Conservation (phyloP, 768 basidiomycete species). For the Rhizopogon vinicolor region DNA sequence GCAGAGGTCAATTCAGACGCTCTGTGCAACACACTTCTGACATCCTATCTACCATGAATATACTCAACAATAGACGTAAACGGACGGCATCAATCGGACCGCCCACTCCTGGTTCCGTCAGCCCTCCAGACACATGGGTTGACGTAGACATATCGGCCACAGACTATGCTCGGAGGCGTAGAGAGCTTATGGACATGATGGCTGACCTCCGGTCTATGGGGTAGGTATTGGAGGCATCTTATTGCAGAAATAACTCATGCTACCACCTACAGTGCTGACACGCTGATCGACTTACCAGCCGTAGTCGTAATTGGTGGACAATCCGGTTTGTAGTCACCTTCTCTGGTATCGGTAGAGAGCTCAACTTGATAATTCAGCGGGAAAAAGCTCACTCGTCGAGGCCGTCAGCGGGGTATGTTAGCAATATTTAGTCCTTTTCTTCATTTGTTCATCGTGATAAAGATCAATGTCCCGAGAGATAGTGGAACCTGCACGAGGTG, state of each 20-base stretch:
- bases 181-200: conserved; percentile 34
- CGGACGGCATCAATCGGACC: neutral
- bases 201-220: conserved; percentile 37
- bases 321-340: no score
- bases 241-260: neutral
- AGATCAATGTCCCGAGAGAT: conserved; percentile 61
- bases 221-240: conserved; percentile 14
- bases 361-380: conserved; percentile 31
- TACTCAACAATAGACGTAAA: neutral
- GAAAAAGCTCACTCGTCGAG: conserved; percentile 58
- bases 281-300: conserved; percentile 41
- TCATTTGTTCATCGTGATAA: neutral
- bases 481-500: conserved; percentile 58
- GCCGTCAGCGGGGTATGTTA: conserved; percentile 48
- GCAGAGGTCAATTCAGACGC: neutral
- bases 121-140: conserved; percentile 7
- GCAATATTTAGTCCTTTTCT: neutral
- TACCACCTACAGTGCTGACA: conserved; percentile 28
- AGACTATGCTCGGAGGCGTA: conserved; percentile 37
- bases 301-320: conserved; percentile 55
- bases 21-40: neutral
- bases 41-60: neutral
- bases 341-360: no score
- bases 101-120: neutral
- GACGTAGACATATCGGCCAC: conserved; percentile 21